Evolutionary conservation across 495 filamentous ascomycete species (phyloP).

Genomic region (Daldinia loculata): DNA sequence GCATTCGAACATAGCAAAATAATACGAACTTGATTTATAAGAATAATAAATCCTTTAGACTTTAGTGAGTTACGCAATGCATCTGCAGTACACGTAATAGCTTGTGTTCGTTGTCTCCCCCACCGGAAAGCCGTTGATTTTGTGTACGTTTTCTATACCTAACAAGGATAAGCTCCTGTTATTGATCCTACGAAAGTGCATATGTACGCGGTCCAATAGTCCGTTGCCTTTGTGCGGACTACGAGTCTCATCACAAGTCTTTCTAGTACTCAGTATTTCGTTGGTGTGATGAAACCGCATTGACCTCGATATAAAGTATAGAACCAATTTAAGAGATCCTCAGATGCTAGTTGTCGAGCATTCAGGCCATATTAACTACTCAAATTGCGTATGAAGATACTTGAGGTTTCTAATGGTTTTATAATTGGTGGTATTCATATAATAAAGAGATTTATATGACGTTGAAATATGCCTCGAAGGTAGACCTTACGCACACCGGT

Average conservation of each 20-base stretch:
- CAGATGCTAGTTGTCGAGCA: too few species aligned
- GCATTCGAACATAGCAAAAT: too few species aligned
- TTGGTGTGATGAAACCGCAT: neutral
- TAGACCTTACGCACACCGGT: neutral
- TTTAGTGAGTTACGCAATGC: neutral
- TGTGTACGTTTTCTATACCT: neutral
- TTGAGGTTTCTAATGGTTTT: too few species aligned
- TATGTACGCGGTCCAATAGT: neutral
- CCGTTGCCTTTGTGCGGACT: neutral
- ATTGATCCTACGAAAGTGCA: constrained; percentile 2
- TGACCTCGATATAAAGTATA: neutral
- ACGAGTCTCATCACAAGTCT: neutral
- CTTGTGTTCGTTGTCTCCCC: neutral
- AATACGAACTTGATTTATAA: neutral
- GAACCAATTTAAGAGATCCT: neutral
- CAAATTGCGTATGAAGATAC: too few species aligned
- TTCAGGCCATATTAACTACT: too few species aligned
- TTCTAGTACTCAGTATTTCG: neutral
- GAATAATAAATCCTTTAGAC: neutral
- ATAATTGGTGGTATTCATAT: neutral
- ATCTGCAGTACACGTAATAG: neutral
- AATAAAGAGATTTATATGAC: neutral
- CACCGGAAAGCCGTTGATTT: neutral
- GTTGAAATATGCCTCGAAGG: neutral
- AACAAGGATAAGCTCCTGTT: neutral